These are phyloP conservation scores for Piloderma croceum DNA, from an alignment of 768 basidiomycete species.

Conservation along the genomic window DNA sequence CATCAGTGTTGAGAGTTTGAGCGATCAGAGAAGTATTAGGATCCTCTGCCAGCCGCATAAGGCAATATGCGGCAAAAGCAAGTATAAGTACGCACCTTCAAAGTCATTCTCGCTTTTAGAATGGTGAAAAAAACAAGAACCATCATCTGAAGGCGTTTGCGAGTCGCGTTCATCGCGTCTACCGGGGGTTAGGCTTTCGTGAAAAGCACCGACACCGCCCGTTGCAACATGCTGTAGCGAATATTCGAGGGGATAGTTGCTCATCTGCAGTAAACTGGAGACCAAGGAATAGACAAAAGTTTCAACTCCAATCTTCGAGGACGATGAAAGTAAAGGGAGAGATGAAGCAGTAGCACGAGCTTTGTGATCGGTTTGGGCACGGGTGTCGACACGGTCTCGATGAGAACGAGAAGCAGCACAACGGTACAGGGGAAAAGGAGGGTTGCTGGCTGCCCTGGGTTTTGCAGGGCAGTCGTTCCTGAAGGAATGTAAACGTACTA, in stretches of 20 bases:
- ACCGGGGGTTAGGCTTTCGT: slow-evolving; percentile 19
- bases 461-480: slow-evolving; percentile 37
- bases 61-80: slow-evolving; percentile 11
- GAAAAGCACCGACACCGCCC: slow-evolving; percentile 23
- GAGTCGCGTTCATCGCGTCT: slow-evolving; percentile 45
- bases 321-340: slow-evolving; percentile 18
- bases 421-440: slow-evolving; percentile 32
- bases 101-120: slow-evolving; percentile 39
- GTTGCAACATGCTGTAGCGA: slow-evolving; percentile 21
- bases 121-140: slow-evolving; percentile 32
- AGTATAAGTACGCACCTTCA: slow-evolving; percentile 36
- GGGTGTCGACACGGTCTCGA: slow-evolving; percentile 39
- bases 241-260: slow-evolving; percentile 15
- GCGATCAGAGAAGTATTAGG: slow-evolving; percentile 51
- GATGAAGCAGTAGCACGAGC: slow-evolving; percentile 22
- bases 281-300: slow-evolving; percentile 17
- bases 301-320: no score
- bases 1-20: slow-evolving; percentile 80
- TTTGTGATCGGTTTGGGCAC: slow-evolving; percentile 36
- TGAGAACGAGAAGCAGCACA: slow-evolving; percentile 34
- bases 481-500: slow-evolving; percentile 41
- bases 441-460: slow-evolving; percentile 22
- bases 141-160: slow-evolving; percentile 55
- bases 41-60: slow-evolving; percentile 28
- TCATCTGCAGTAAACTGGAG: slow-evolving; percentile 12